Evolutionary conservation across 306 rosid genomes (phyloP).

Genomic region (Ochetophila trinervis): DNA sequence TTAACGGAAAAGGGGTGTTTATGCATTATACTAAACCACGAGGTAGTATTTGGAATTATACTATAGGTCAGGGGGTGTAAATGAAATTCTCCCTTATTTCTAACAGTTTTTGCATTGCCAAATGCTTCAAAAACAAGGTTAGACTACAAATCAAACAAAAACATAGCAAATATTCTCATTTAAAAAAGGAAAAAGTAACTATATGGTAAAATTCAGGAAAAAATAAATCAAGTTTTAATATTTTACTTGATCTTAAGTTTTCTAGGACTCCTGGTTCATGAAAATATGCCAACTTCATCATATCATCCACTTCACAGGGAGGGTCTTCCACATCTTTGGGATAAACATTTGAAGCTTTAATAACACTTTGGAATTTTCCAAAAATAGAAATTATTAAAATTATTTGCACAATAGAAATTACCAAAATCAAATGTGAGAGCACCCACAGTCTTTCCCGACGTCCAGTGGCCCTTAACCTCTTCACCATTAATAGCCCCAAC

Average conservation of each 20-base stretch:
- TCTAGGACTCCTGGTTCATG: conserved; percentile 98
- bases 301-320: conserved; percentile 99
- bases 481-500: conserved; percentile 69
- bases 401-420: neutral
- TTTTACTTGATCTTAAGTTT: conserved; percentile 68
- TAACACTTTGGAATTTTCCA: conserved; percentile 60
- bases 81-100: no score
- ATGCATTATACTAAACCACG: no score
- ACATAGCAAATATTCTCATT: conserved; percentile 7
- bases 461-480: conserved; percentile 74
- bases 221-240: neutral
- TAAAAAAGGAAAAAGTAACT: neutral
- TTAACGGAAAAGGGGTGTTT: no score
- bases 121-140: no score
- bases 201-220: neutral
- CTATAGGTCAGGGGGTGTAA: no score
- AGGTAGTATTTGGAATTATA: no score
- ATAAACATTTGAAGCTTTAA: conserved; percentile 68
- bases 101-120: no score
- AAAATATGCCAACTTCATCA: conserved; percentile 95
- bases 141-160: conserved; percentile 56
- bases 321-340: conserved; percentile 97
- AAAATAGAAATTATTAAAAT: conserved; percentile 2
- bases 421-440: conserved; percentile 13
- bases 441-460: conserved; percentile 87